Conservation (phyloP, 2,329 filamentous ascomycete genomes). For the Samsoniella hepiali region DNA sequence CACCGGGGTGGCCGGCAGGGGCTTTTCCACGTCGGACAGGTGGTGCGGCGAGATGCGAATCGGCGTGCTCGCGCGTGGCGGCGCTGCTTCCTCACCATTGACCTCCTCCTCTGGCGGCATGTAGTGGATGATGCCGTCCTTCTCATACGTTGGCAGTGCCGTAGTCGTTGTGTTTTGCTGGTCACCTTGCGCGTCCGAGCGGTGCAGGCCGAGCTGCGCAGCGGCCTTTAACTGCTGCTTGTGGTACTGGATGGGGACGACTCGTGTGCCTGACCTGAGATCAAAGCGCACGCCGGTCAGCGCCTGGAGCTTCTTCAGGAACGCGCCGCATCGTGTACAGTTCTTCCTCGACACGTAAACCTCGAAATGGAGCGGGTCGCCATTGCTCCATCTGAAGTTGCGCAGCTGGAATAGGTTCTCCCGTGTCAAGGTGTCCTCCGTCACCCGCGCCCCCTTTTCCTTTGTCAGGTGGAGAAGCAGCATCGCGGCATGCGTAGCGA, state of each 20-base stretch:
- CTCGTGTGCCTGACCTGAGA: slow-evolving; percentile 29
- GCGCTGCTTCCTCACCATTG: neutral
- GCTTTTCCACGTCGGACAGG: slow-evolving; percentile 4
- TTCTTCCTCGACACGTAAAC: slow-evolving; percentile 36
- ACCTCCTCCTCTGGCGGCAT: neutral
- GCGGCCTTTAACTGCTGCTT: neutral
- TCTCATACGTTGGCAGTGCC: neutral
- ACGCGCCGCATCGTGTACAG: slow-evolving; percentile 29
- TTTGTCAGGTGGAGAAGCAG: slow-evolving; percentile 24
- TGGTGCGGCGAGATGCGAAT: neutral
- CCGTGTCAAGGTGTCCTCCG: slow-evolving; percentile 24
- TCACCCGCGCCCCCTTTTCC: slow-evolving; percentile 24
- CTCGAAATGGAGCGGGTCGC: slow-evolving; percentile 30
- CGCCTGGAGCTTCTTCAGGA: slow-evolving; percentile 27
- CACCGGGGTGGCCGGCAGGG: slow-evolving; percentile 14
- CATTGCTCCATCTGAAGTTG: slow-evolving; percentile 26
- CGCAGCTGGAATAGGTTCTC: slow-evolving; percentile 26
- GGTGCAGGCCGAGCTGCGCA: neutral
- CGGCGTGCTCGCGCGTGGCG: neutral
- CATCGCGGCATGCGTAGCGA: slow-evolving; percentile 33
- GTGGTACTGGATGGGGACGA: slow-evolving; percentile 19
- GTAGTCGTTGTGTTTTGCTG: neutral
- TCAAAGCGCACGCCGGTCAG: slow-evolving; percentile 29
- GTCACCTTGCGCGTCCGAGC: no score
- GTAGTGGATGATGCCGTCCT: slow-evolving; percentile 10